A percentile compares a stretch with the other conserved stretches of the same genome.
Evolutionary conservation across 2,329 filamentous ascomycete species (phyloP).

Genomic region (Samsoniella hepiali): DNA sequence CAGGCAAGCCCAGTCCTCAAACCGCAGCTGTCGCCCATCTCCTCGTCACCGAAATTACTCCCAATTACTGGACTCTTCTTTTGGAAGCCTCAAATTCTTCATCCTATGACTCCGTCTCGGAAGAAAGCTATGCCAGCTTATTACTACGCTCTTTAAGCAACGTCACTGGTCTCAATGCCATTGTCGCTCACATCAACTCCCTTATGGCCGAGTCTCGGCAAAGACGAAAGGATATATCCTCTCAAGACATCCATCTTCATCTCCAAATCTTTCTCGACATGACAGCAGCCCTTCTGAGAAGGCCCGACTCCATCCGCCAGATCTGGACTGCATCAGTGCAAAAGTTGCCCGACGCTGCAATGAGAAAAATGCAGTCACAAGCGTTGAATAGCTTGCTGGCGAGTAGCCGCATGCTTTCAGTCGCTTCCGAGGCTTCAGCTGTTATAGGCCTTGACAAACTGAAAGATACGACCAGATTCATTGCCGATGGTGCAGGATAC

Average conservation of each 20-base stretch:
- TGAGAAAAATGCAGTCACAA: constrained; percentile 34
- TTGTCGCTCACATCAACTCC: constrained; percentile 65
- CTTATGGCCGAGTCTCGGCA: constrained; percentile 52
- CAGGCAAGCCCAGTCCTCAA: constrained; percentile 54
- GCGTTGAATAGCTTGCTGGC: constrained; percentile 44
- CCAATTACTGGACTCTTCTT: constrained; percentile 76
- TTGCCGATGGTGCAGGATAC: constrained; percentile 63
- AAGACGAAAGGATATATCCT: constrained; percentile 35
- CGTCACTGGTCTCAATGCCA: constrained; percentile 73
- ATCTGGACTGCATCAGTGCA: constrained; percentile 38
- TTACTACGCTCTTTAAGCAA: constrained; percentile 67
- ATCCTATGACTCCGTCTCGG: constrained; percentile 17
- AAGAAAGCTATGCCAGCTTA: constrained; percentile 40
- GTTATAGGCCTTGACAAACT: constrained; percentile 38
- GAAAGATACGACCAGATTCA: constrained; percentile 47
- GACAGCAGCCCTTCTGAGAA: constrained; percentile 40
- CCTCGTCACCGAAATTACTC: constrained; percentile 70
- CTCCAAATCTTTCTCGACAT: constrained; percentile 44
- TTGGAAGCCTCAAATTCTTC: constrained; percentile 38
- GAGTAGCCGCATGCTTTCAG: constrained; percentile 47
- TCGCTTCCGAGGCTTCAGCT: constrained; percentile 54
- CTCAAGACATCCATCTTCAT: constrained; percentile 43
- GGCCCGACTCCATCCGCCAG: constrained; percentile 33
- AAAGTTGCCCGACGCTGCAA: constrained; percentile 23
- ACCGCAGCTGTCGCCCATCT: constrained; percentile 72